Evolutionary conservation across 306 rosid species (phyloP).

Genomic region (Senna tora): DNA sequence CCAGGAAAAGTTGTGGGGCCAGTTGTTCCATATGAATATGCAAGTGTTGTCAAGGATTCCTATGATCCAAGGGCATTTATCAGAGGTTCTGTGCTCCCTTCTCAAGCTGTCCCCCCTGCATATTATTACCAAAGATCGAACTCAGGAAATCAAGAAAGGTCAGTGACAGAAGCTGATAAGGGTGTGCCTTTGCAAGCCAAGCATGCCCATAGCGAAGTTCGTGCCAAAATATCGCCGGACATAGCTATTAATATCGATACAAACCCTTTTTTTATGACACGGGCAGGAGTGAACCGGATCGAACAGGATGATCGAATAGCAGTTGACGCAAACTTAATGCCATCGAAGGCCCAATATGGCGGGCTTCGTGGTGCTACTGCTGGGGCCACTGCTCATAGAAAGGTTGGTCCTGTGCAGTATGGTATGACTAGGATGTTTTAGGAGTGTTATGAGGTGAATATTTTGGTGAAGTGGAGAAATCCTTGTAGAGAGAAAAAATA

Average conservation of each 20-base stretch:
- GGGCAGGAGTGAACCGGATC: conserved; percentile 68
- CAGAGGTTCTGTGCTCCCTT: conserved; percentile 65
- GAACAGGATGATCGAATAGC: conserved; percentile 66
- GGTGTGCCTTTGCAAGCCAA: conserved; percentile 55
- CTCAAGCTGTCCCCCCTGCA: conserved; percentile 65
- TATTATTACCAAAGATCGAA: conserved; percentile 70
- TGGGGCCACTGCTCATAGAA: conserved; percentile 69
- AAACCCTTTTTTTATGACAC: conserved; percentile 89
- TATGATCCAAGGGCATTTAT: conserved; percentile 73
- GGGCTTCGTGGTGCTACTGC: conserved; percentile 51
- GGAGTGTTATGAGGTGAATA: conserved; percentile 11
- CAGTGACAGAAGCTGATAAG: conserved; percentile 51
- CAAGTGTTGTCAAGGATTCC: conserved; percentile 60
- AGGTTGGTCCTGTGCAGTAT: conserved; percentile 69
- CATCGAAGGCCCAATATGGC: conserved; percentile 67
- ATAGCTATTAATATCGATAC: conserved; percentile 74
- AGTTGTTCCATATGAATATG: conserved; percentile 70
- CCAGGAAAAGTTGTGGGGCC: conserved; percentile 92
- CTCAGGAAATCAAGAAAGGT: conserved; percentile 58
- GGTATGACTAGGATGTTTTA: conserved; percentile 82
- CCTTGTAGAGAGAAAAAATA: conserved; percentile 28
- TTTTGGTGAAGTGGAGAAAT: conserved; percentile 31
- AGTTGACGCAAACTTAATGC: conserved; percentile 68
- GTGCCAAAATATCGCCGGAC: conserved; percentile 70
- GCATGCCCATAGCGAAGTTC: conserved; percentile 64